Evolutionary conservation across 2,329 filamentous ascomycete species (phyloP).

Genomic region (Aspergillus amoenus): DNA sequence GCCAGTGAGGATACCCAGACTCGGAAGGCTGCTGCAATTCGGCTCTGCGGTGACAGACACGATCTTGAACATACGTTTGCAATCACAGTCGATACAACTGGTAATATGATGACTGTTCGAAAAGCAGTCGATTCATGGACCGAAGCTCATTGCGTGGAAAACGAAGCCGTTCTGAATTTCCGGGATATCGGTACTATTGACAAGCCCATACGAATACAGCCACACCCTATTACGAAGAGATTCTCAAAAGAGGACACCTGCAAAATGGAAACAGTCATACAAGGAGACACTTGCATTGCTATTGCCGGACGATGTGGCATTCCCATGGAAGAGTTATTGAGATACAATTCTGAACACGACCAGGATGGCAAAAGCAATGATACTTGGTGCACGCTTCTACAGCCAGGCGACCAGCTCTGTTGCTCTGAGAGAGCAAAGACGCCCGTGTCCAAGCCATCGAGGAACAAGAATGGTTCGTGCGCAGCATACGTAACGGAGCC

Average conservation of each 20-base stretch:
- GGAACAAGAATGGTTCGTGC: slow-evolving; percentile 40
- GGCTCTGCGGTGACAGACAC: neutral
- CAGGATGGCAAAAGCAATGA: neutral
- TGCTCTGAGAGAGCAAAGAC: slow-evolving; percentile 12
- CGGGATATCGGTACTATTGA: neutral
- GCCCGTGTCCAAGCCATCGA: slow-evolving; percentile 30
- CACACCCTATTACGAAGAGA: neutral
- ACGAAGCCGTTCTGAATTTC: neutral
- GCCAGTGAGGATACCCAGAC: neutral
- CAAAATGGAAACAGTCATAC: neutral
- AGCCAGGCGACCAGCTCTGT: slow-evolving; percentile 27
- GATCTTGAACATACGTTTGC: slow-evolving; percentile 6
- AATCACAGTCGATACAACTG: neutral
- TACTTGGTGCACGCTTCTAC: slow-evolving; percentile 29
- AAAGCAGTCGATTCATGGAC: neutral
- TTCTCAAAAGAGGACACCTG: neutral
- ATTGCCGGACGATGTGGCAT: slow-evolving; percentile 43
- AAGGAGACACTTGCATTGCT: slow-evolving; percentile 39
- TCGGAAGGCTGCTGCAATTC: neutral
- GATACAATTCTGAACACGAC: slow-evolving; percentile 35
- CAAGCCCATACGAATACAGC: neutral
- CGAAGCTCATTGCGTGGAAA: neutral
- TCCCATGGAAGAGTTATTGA: slow-evolving; percentile 36
- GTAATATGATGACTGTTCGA: neutral
- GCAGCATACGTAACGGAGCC: slow-evolving; percentile 32